Conservation (phyloP, 1,284 basidiomycete species). For the Cutaneotrichosporon cavernicola region DNA sequence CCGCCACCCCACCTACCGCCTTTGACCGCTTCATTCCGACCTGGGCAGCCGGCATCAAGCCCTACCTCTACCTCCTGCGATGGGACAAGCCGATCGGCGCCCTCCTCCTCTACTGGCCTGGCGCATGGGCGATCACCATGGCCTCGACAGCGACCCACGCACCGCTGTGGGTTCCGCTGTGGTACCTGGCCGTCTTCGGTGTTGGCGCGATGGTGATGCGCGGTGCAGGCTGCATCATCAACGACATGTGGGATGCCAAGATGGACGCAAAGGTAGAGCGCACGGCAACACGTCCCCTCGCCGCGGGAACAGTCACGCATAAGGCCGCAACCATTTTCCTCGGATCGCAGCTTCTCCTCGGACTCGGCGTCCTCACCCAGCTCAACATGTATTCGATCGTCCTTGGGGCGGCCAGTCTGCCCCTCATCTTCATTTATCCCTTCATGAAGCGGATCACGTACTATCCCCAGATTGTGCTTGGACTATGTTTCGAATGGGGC, state of each 20-base stretch:
- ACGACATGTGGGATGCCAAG: slow-evolving; percentile 96
- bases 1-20: slow-evolving; percentile 13
- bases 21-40: slow-evolving; percentile 37
- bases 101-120: slow-evolving; percentile 86
- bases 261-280: slow-evolving; percentile 84
- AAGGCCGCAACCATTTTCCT: slow-evolving; percentile 80
- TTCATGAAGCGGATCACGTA: slow-evolving; percentile 97
- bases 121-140: slow-evolving; percentile 96
- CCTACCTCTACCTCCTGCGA: slow-evolving; percentile 82
- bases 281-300: slow-evolving; percentile 69
- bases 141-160: slow-evolving; percentile 72
- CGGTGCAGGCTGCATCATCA: slow-evolving; percentile 97
- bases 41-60: slow-evolving; percentile 52
- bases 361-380: slow-evolving; percentile 85
- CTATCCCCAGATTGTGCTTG: slow-evolving; percentile 93
- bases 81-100: slow-evolving; percentile 96
- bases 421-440: slow-evolving; percentile 85
- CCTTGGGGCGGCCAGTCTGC: slow-evolving; percentile 85
- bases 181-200: slow-evolving; percentile 80
- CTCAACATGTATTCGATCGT: slow-evolving; percentile 94
- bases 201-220: slow-evolving; percentile 92
- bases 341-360: slow-evolving; percentile 75
- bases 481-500: slow-evolving; percentile 97
- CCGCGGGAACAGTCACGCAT: slow-evolving; percentile 75
- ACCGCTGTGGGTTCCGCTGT: slow-evolving; percentile 66